These are phyloP conservation scores for Smittium mucronatum DNA, from an alignment of 371 early-diverging fungal species.

Conservation along the genomic window DNA sequence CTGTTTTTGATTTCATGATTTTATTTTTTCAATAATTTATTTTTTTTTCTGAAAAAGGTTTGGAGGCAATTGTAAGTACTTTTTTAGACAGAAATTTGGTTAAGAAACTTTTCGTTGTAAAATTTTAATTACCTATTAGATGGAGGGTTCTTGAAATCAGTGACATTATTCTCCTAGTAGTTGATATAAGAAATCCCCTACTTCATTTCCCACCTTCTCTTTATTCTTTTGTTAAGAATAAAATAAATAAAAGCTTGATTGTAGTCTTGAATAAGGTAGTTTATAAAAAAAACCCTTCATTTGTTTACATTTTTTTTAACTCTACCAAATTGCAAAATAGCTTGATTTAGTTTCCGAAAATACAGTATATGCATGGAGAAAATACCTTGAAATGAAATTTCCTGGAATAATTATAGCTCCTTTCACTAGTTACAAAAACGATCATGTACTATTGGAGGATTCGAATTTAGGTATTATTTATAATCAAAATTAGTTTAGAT, in stretches of 20 bases:
- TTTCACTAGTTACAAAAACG: slow-evolving; percentile 26
- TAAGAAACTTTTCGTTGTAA: too few relatives aligned
- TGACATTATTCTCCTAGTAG: slow-evolving; percentile 83
- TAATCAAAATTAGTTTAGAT: background rate
- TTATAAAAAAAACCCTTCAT: too few relatives aligned
- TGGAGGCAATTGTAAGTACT: slow-evolving; percentile 82
- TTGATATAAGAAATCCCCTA: slow-evolving; percentile 87
- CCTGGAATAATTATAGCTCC: slow-evolving; percentile 40
- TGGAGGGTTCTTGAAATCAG: slow-evolving; percentile 75
- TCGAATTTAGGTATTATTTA: slow-evolving; percentile 2
- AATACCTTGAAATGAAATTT: slow-evolving; percentile 57
- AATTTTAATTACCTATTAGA: slow-evolving; percentile 23
- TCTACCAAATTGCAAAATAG: slow-evolving; percentile 24
- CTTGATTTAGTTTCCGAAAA: slow-evolving; percentile 67
- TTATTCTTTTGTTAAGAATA: slow-evolving; percentile 60
- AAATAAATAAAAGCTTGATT: slow-evolving; percentile 55
- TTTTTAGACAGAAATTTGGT: too few relatives aligned
- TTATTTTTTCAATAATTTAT: too few relatives aligned
- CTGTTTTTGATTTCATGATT: too few relatives aligned
- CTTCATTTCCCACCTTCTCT: slow-evolving; percentile 85
- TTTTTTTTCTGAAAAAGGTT: too few relatives aligned
- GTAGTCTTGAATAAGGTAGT: slow-evolving; percentile 66
- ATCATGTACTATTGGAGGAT: slow-evolving; percentile 12
- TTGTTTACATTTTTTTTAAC: too few relatives aligned
- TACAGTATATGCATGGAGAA: slow-evolving; percentile 65